These are phyloP conservation scores for Psilocybe mexicana DNA, from an alignment of 1,284 basidiomycete species.

Conservation along the genomic window DNA sequence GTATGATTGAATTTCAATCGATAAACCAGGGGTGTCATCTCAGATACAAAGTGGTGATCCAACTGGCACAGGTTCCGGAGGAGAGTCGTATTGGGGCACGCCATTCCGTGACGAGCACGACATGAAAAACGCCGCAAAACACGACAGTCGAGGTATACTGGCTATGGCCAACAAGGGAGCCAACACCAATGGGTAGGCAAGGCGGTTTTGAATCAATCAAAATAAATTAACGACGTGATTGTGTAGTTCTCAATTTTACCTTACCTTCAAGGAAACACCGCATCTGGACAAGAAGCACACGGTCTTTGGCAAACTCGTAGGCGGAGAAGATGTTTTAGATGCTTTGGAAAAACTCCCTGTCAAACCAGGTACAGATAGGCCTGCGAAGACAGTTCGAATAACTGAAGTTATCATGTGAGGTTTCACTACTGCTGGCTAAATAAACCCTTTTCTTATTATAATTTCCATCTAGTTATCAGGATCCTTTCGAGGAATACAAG, in stretches of 20 bases:
- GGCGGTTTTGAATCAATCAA: background rate
- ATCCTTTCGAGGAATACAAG: slow-evolving; percentile 87
- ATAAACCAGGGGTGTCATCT: background rate
- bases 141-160: slow-evolving; percentile 78
- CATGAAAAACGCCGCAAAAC: slow-evolving; percentile 82
- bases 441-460: slow-evolving; percentile 2
- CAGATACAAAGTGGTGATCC: slow-evolving; percentile 96
- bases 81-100: slow-evolving; percentile 92
- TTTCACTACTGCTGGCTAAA: background rate
- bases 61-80: slow-evolving; percentile 93
- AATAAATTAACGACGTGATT: background rate
- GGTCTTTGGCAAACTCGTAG: slow-evolving; percentile 95
- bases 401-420: slow-evolving; percentile 76
- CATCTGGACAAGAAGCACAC: slow-evolving; percentile 89
- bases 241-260: slow-evolving; percentile 84
- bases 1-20: background rate
- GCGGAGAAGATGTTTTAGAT: slow-evolving; percentile 89
- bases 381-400: slow-evolving; percentile 80
- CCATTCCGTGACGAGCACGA: slow-evolving; percentile 94
- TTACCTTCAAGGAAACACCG: slow-evolving; percentile 82
- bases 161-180: slow-evolving; percentile 94
- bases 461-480: slow-evolving; percentile 60
- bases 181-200: slow-evolving; percentile 72
- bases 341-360: slow-evolving; percentile 80
- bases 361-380: slow-evolving; percentile 85